Conservation (phyloP, 805 yeast genomes). For the Metschnikowia lunata region DNA sequence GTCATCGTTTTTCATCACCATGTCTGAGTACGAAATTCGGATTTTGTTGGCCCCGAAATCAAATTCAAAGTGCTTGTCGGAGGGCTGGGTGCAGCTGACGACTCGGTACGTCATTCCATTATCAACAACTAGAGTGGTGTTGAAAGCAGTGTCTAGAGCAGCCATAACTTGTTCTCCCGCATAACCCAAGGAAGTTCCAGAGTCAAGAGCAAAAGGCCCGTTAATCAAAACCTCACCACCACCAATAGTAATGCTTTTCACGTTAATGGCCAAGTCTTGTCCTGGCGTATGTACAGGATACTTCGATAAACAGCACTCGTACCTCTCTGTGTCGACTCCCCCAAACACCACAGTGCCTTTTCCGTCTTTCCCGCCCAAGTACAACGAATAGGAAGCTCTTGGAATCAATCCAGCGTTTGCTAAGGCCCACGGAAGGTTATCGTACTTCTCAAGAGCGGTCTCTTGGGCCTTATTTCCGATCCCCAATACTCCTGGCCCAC, state of each 20-base stretch:
- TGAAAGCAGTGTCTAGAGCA: constrained; percentile 9
- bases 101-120: constrained; percentile 8
- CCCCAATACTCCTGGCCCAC: constrained; percentile 10
- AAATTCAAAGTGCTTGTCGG: constrained; percentile 11
- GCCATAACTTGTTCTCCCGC: constrained; percentile 2
- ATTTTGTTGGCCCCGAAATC: constrained; percentile 12
- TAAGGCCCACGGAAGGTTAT: constrained; percentile 61
- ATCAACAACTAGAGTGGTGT: constrained; percentile 4
- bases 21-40: constrained; percentile 7
- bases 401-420: constrained; percentile 53
- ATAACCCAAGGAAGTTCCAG: constrained; percentile 14
- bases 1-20: constrained; percentile 9
- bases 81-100: constrained; percentile 14
- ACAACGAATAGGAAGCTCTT: constrained; percentile 58
- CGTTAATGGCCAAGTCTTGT: constrained; percentile 6
- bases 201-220: constrained; percentile 10
- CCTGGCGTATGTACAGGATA: constrained; percentile 2
- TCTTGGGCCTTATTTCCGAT: constrained; percentile 7
- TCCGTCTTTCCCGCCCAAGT: constrained; percentile 37
- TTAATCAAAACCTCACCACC: constrained; percentile 2
- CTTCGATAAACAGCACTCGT: constrained; percentile 15
- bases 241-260: constrained; percentile 2
- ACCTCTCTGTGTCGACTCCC: constrained; percentile 40
- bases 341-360: constrained; percentile 38
- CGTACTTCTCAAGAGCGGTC: constrained; percentile 2